Evolutionary conservation across 257 asterid species (phyloP), one percentile per base, ranked within the genome.

Genomic region (Osmanthus fragrans): DNA sequence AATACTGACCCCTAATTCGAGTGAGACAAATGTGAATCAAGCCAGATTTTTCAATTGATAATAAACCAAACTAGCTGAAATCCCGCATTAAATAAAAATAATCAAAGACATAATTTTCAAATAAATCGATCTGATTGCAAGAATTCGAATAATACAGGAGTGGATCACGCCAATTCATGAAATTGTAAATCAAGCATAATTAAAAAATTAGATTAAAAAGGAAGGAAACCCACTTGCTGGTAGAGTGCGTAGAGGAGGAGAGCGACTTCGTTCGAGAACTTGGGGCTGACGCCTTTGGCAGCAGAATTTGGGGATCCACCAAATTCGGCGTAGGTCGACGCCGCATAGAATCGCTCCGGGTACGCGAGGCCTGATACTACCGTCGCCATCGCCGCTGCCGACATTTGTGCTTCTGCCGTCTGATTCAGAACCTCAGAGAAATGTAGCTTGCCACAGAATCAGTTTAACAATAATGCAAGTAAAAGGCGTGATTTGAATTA

Each of bases 171-270:
- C 66, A 60, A 9, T 60, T 25, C 15, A 25, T 60, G 32, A 25
- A 21, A 25, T 21, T 21, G 25, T 23, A 21, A 60, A 60, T 25
- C 33, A 23, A 23, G 68, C 33, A 9, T 10, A 7, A 25, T 60
- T 60, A 25, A 21, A 34, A 60, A 51, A 18, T 51, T 23, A 51
- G 63, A 51, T 2, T 9, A 9, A 23, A 60, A 25, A 60, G 30
- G 16, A 25, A 9, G 68, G 13, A 60, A 23, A 23, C 68, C 16
- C 68, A 60, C 68, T 60, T 60, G 99, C 79, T 95, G 99, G 73
- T 93, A 85, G 73, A 95, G 94, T 34, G 90, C 97, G 84, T 93
- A 95, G 65, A 95, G 99, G 81, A 95, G 92, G 54, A 95, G 89
- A 83, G 98, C 92, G 21, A 88, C 83, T 76, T 93, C 98, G 69